Percentiles rank a stretch among this genome's conserved stretches.
Evolutionary conservation across 768 basidiomycete genomes (phyloP).

Genomic region (Coprinopsis strossmayeri): DNA sequence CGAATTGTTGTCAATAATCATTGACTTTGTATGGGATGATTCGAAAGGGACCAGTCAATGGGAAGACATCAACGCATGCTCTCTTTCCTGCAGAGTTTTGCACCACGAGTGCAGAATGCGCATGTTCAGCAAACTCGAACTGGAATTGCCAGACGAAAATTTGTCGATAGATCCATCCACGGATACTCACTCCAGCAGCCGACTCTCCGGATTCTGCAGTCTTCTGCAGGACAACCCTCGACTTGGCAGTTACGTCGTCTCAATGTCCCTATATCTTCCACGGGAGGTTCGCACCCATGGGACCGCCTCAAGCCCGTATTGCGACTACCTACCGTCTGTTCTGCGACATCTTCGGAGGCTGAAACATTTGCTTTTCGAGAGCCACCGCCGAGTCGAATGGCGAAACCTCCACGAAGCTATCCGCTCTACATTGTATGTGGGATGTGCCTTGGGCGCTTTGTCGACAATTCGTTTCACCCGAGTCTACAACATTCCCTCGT

Average conservation of each 20-base stretch:
- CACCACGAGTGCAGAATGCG: not conserved
- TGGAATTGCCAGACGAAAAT: too few relatives aligned
- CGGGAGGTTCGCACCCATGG: not conserved
- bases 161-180: not conserved
- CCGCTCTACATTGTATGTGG: not conserved
- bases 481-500: not conserved
- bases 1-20: not conserved
- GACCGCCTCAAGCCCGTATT: not conserved
- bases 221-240: not conserved
- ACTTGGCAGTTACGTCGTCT: not conserved
- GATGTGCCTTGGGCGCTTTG: not conserved
- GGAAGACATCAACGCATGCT: not conserved
- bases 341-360: not conserved
- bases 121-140: not conserved
- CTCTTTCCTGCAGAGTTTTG: not conserved
- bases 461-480: not conserved
- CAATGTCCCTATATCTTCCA: not conserved
- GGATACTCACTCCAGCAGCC: not conserved
- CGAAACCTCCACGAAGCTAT: not conserved
- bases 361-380: not conserved
- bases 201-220: not conserved
- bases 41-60: not conserved
- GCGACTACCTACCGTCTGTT: not conserved
- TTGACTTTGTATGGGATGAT: constrained; percentile 1
- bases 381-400: not conserved